These are phyloP conservation scores for Fusarium virguliforme DNA, from an alignment of 2,329 filamentous ascomycete species.

Conservation along the genomic window DNA sequence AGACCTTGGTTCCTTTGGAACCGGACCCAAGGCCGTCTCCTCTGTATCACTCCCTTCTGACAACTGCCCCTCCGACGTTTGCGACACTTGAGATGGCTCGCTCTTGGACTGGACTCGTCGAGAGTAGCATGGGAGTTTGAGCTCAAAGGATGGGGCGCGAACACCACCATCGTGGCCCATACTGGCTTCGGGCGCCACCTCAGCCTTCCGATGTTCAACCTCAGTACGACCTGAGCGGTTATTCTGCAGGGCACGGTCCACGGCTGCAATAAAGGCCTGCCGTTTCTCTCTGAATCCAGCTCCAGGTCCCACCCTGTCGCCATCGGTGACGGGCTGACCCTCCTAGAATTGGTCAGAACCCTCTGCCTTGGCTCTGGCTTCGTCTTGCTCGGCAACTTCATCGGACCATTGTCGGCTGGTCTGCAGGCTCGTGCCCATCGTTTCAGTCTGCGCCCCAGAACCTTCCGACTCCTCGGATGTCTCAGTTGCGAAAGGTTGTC, in stretches of 20 bases:
- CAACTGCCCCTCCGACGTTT: conserved; percentile 41
- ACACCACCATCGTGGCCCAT: conserved; percentile 38
- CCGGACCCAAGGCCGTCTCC: conserved; percentile 1
- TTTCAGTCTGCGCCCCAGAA: conserved; percentile 22
- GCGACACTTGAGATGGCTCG: conserved; percentile 57
- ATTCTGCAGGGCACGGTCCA: conserved; percentile 42
- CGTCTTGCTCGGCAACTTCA: conserved; percentile 50
- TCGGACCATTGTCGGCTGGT: conserved; percentile 52
- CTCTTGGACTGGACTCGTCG: conserved; percentile 66
- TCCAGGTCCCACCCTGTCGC: background rate
- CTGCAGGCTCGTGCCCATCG: conserved; percentile 29
- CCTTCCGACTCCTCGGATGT: conserved; percentile 34
- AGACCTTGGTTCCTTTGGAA: conserved; percentile 27
- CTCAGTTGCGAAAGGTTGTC: conserved; percentile 27
- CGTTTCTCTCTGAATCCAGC: conserved; percentile 33
- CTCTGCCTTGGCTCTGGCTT: conserved; percentile 5
- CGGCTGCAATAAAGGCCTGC: conserved; percentile 43
- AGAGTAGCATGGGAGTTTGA: conserved; percentile 59
- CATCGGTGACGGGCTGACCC: conserved; percentile 16
- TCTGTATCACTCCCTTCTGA: conserved; percentile 40
- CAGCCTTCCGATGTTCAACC: conserved; percentile 42
- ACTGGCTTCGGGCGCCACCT: conserved; percentile 43
- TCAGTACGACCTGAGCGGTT: conserved; percentile 14
- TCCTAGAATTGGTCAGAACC: conserved; percentile 27
- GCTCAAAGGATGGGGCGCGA: conserved; percentile 37